phyloP scores from a whole-genome alignment of 2,329 filamentous ascomycete species.

The Rhinocladiella mackenziei region DNA sequence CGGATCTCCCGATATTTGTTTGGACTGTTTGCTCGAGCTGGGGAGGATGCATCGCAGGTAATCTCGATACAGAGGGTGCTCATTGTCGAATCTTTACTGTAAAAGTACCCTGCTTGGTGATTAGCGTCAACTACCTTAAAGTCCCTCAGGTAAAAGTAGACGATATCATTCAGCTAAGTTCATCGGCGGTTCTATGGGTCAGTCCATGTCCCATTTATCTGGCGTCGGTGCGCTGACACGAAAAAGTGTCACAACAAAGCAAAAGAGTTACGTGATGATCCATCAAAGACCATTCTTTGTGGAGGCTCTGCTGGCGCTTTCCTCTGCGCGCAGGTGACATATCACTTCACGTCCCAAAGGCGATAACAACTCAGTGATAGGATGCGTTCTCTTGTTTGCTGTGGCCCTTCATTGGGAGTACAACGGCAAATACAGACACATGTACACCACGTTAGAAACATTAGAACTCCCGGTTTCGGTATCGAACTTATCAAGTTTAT shows the following conservation, averaged over 20 bases:
- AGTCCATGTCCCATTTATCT: not conserved
- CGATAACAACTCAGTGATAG: constrained; percentile 17
- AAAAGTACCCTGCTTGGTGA: constrained; percentile 33
- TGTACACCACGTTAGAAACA: constrained; percentile 21
- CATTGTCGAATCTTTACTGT: constrained; percentile 35
- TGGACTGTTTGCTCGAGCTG: too few relatives aligned
- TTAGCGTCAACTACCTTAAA: constrained; percentile 36
- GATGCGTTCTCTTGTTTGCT: constrained; percentile 19
- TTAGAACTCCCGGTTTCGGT: constrained; percentile 16
- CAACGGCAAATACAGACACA: constrained; percentile 22
- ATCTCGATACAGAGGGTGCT: constrained; percentile 36
- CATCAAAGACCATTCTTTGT: constrained; percentile 19
- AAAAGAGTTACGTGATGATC: constrained; percentile 18
- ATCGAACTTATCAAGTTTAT: constrained; percentile 22
- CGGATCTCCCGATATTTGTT: too few relatives aligned
- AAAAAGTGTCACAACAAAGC: constrained; percentile 16
- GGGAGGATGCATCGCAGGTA: constrained; percentile 37
- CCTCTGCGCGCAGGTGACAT: constrained; percentile 19
- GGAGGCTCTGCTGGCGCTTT: constrained; percentile 26
- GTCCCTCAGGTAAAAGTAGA: constrained; percentile 21
- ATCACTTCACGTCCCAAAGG: constrained; percentile 18
- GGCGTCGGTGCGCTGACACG: not conserved
- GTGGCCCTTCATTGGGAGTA: constrained; percentile 23
- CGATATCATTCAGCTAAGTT: constrained; percentile 20
- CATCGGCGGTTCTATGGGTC: constrained; percentile 19